These are phyloP conservation scores for Aureobasidium subglaciale DNA, from an alignment of 2,329 filamentous ascomycete genomes.

Conservation along the genomic window DNA sequence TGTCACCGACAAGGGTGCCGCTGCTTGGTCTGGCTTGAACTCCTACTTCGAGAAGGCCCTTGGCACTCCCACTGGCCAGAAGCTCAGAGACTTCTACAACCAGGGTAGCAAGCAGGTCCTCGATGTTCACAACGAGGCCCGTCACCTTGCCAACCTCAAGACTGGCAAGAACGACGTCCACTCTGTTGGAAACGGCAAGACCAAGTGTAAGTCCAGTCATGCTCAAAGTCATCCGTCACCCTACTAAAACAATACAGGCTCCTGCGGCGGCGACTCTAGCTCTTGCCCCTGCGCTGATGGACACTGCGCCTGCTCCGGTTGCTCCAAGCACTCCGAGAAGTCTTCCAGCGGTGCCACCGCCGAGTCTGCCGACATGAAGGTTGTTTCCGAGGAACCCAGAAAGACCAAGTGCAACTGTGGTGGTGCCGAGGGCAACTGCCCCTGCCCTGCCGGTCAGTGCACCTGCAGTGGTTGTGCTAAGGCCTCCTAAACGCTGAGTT, in stretches of 20 bases:
- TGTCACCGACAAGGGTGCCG: constrained; percentile 65
- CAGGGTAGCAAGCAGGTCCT: constrained; percentile 80
- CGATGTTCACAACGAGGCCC: constrained; percentile 88
- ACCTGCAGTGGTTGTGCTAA: constrained; percentile 43
- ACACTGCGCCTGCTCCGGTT: constrained; percentile 40
- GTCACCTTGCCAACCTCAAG: constrained; percentile 83
- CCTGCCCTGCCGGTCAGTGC: constrained; percentile 42
- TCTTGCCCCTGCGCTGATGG: constrained; percentile 40
- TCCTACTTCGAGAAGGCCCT: constrained; percentile 95
- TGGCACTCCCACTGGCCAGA: constrained; percentile 80
- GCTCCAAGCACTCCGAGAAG: constrained; percentile 39
- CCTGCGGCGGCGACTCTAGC: constrained; percentile 35
- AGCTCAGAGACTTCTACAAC: constrained; percentile 80
- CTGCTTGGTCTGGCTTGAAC: constrained; percentile 59
- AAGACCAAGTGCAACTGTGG: constrained; percentile 46
- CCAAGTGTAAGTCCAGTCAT: constrained; percentile 30
- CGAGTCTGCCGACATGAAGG: constrained; percentile 32
- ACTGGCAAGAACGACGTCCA: constrained; percentile 49
- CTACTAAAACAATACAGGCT: constrained; percentile 21
- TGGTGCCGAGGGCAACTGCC: constrained; percentile 37
- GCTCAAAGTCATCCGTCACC: neutral
- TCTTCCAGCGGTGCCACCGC: constrained; percentile 21
- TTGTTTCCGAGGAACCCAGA: constrained; percentile 44
- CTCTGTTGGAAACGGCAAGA: constrained; percentile 31
- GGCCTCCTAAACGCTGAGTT: constrained; percentile 13